Percentiles rank a stretch among this genome's conserved stretches.
phyloP scores from a whole-genome alignment of 2,329 filamentous ascomycete species.

The Beauveria brongniartii region DNA sequence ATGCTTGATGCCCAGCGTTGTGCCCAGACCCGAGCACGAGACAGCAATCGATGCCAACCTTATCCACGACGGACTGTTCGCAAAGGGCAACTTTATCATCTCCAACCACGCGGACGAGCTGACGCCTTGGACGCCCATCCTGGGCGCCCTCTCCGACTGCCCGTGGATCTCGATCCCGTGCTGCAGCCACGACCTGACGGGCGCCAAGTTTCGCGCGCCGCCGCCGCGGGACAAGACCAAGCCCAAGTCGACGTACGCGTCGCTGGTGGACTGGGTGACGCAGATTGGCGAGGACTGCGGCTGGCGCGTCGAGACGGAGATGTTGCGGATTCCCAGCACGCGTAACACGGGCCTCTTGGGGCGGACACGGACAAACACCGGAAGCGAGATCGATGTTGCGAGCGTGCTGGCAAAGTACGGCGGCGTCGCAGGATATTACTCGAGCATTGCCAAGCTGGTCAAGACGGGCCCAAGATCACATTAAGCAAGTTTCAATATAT shows the following conservation, averaged over 20 bases:
- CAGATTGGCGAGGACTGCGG: constrained; percentile 63
- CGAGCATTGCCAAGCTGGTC: constrained; percentile 55
- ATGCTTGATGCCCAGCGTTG: constrained; percentile 41
- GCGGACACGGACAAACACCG: constrained; percentile 31
- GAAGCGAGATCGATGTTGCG: constrained; percentile 30
- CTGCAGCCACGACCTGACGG: constrained; percentile 81
- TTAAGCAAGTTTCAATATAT: neutral
- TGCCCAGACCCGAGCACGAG: constrained; percentile 18
- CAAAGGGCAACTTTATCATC: constrained; percentile 75
- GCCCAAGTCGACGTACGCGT: constrained; percentile 66
- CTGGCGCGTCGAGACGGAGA: constrained; percentile 71
- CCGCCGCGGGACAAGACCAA: constrained; percentile 42
- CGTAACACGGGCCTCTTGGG: constrained; percentile 78
- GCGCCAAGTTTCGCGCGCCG: constrained; percentile 62
- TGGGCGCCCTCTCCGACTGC: constrained; percentile 65
- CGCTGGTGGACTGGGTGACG: constrained; percentile 71
- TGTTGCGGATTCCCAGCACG: constrained; percentile 86
- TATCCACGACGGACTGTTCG: constrained; percentile 58
- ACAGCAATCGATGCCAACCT: constrained; percentile 14
- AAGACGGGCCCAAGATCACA: constrained; percentile 28
- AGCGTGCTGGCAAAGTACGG: constrained; percentile 43
- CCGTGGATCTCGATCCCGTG: constrained; percentile 93
- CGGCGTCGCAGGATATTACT: constrained; percentile 48
- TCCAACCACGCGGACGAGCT: constrained; percentile 97
- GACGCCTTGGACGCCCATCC: constrained; percentile 88